Percentiles rank a stretch among this genome's conserved stretches.
Conservation (phyloP, 768 basidiomycete genomes). For the Dentipellis sp. region DNA sequence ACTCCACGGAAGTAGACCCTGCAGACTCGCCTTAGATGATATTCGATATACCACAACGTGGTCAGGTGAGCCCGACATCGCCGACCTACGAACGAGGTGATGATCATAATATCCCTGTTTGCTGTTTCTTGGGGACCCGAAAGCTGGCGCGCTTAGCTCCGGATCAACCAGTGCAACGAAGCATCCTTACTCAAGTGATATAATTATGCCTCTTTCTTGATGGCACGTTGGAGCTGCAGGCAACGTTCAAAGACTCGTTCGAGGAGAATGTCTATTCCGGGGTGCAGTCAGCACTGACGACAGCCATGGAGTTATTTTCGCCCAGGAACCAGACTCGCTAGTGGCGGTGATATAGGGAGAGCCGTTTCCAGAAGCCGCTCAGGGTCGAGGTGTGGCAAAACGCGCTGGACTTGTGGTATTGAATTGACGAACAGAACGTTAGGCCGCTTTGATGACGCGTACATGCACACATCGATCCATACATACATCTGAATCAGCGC, state of each 20-base stretch:
- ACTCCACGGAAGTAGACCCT: not conserved
- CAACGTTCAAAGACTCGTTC: not conserved
- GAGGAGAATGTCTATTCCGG: not conserved
- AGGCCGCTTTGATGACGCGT: too few species aligned
- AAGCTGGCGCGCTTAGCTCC: slow-evolving; percentile 26
- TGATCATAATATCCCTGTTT: too few species aligned
- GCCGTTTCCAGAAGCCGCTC: not conserved
- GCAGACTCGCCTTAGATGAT: slow-evolving; percentile 25
- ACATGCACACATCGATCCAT: too few species aligned
- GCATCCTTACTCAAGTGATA: too few species aligned
- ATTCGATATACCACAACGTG: slow-evolving; percentile 34
- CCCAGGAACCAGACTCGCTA: not conserved
- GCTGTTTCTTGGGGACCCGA: slow-evolving; percentile 42
- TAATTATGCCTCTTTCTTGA: too few species aligned
- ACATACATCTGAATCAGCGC: too few species aligned
- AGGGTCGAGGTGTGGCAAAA: not conserved
- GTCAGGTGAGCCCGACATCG: slow-evolving; percentile 41
- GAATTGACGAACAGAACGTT: too few species aligned
- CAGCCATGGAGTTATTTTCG: not conserved
- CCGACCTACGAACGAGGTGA: slow-evolving; percentile 21
- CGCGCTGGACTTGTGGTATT: not conserved
- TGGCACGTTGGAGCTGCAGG: not conserved
- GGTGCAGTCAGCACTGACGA: too few species aligned
- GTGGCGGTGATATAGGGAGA: not conserved
- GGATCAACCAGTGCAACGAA: too few species aligned